These are phyloP conservation scores for Globisporangium radiosum DNA, from an alignment of 352 stramenopile genomes.

Conservation along the genomic window DNA sequence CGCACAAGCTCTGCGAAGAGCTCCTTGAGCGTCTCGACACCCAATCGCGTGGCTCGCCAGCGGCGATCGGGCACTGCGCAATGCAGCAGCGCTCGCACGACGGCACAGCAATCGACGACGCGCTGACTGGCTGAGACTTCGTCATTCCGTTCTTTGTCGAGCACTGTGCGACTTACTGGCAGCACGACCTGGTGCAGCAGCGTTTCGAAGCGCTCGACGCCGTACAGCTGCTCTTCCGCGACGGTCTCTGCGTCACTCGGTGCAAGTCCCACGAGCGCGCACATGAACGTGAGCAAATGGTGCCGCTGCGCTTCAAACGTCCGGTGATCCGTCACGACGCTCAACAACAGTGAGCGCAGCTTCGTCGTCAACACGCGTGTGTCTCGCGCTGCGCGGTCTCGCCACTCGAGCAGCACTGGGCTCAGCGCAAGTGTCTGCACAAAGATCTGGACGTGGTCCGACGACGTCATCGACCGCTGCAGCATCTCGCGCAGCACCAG, in stretches of 20 bases:
- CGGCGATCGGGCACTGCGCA: neutral
- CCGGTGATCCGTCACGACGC: constrained; percentile 14
- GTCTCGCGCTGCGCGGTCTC: neutral
- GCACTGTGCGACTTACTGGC: neutral
- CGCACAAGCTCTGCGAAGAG: constrained; percentile 10
- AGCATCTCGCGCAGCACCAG: constrained; percentile 23
- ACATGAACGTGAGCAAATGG: constrained; percentile 20
- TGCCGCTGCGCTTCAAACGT: constrained; percentile 22
- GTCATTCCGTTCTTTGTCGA: neutral
- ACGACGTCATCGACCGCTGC: constrained; percentile 10
- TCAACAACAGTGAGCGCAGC: constrained; percentile 17
- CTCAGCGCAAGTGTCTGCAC: constrained; percentile 15
- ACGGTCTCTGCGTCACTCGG: neutral
- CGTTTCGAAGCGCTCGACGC: constrained; percentile 5
- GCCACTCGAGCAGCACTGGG: constrained; percentile 31
- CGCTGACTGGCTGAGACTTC: neutral
- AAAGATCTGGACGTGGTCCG: constrained; percentile 21
- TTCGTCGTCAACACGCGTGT: constrained; percentile 15
- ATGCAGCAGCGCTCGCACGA: constrained; percentile 9
- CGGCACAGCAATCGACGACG: constrained; percentile 1
- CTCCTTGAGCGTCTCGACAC: neutral
- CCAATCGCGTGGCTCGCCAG: neutral
- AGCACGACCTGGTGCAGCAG: neutral
- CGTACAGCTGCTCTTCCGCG: constrained; percentile 1
- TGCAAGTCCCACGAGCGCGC: constrained; percentile 7